phyloP scores from a whole-genome alignment of 1,139 yeast genomes.

The Zygoascus sp. region DNA sequence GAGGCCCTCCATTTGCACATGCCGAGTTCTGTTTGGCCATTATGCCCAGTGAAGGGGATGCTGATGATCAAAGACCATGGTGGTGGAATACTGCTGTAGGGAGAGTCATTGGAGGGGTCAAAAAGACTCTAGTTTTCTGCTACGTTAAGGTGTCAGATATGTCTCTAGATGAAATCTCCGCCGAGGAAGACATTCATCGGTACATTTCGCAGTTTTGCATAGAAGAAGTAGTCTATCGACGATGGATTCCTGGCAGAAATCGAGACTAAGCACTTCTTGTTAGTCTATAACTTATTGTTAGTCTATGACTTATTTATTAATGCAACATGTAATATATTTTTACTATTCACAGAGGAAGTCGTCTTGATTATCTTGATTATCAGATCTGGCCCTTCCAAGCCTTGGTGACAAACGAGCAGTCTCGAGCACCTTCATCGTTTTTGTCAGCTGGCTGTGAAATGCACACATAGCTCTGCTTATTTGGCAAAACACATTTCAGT shows the following conservation, averaged over 20 bases:
- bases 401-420: slow-evolving; percentile 36
- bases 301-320: slow-evolving; percentile 5
- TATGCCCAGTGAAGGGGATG: slow-evolving; percentile 39
- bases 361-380: too few relatives aligned
- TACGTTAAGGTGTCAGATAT: slow-evolving; percentile 54
- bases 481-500: slow-evolving; percentile 72
- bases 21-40: slow-evolving; percentile 75
- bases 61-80: slow-evolving; percentile 44
- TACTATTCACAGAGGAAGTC: too few relatives aligned
- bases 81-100: slow-evolving; percentile 61
- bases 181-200: slow-evolving; percentile 27
- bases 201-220: slow-evolving; percentile 46
- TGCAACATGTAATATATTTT: too few relatives aligned
- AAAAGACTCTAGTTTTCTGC: slow-evolving; percentile 66
- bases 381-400: slow-evolving; percentile 40
- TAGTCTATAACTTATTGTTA: slow-evolving; percentile 11
- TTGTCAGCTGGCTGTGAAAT: slow-evolving; percentile 64
- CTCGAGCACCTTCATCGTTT: slow-evolving; percentile 31
- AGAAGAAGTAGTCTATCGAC: slow-evolving; percentile 60
- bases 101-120: slow-evolving; percentile 83
- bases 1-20: slow-evolving; percentile 95
- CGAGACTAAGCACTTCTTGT: slow-evolving; percentile 50
- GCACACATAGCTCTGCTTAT: slow-evolving; percentile 60
- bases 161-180: slow-evolving; percentile 26
- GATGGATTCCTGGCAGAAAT: slow-evolving; percentile 84